phyloP scores from a whole-genome alignment of 768 basidiomycete genomes.

The Auriscalpium orientale region DNA sequence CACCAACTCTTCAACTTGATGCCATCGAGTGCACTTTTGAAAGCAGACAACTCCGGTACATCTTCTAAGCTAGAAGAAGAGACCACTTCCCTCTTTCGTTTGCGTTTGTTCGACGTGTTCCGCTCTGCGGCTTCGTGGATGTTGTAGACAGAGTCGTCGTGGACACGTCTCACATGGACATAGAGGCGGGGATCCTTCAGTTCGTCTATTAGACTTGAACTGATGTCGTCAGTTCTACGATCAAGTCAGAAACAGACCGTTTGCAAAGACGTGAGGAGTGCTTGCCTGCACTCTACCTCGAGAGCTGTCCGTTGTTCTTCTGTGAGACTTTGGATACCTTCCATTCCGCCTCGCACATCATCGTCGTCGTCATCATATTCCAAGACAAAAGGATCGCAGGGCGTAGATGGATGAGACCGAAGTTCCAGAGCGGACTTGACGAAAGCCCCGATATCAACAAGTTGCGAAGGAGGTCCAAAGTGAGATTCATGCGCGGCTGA shows the following conservation, averaged over 20 bases:
- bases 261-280: not conserved
- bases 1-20: conserved; percentile 53
- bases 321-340: not conserved
- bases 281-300: conserved; percentile 30
- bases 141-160: conserved; percentile 38
- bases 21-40: conserved; percentile 46
- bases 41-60: conserved; percentile 35
- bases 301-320: conserved; percentile 12
- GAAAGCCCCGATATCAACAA: conserved; percentile 23
- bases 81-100: conserved; percentile 27
- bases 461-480: conserved; percentile 22
- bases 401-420: conserved; percentile 1
- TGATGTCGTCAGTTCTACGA: conserved; percentile 47
- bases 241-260: not conserved
- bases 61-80: conserved; percentile 31
- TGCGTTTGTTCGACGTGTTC: conserved; percentile 25
- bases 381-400: not conserved
- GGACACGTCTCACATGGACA: conserved; percentile 45
- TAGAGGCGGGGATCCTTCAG: conserved; percentile 52
- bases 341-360: no score
- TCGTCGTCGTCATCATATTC: conserved; percentile 1
- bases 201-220: conserved; percentile 32
- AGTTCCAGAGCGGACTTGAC: conserved; percentile 12
- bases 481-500: conserved; percentile 13
- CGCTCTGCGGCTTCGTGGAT: conserved; percentile 28